These are phyloP conservation scores for Bryoglossum gracile DNA, from an alignment of 495 filamentous ascomycete genomes.

Conservation along the genomic window DNA sequence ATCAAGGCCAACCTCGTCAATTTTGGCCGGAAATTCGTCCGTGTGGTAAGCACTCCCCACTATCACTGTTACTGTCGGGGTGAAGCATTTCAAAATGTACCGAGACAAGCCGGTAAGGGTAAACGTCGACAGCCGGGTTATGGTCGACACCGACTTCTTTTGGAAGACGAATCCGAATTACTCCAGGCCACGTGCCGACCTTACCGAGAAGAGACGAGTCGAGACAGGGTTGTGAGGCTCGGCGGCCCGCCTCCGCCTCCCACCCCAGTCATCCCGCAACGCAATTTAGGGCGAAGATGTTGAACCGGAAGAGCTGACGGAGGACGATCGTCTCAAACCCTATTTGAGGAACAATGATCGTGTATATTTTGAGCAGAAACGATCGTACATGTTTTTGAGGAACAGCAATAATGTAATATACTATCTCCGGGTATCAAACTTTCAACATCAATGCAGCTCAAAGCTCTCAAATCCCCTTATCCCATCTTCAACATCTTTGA, in stretches of 20 bases:
- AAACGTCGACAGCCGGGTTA: conserved; percentile 13
- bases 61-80: conserved; percentile 5
- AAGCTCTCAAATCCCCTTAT: neutral
- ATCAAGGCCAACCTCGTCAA: conserved; percentile 6
- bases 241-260: neutral
- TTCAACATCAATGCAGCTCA: neutral
- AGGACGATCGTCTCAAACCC: too few relatives aligned
- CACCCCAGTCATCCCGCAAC: neutral
- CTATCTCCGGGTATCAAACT: neutral
- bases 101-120: conserved; percentile 3
- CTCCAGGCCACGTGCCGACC: conserved; percentile 3
- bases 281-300: neutral
- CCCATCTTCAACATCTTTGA: neutral
- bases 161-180: conserved; percentile 20
- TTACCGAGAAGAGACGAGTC: neutral
- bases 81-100: conserved; percentile 6
- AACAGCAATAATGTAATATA: neutral
- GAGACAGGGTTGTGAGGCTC: too few relatives aligned
- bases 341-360: too few relatives aligned
- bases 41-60: neutral
- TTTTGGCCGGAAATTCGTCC: conserved; percentile 8
- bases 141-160: conserved; percentile 19
- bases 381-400: neutral
- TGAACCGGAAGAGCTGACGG: neutral
- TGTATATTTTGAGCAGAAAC: too few relatives aligned